Conservation (phyloP, 371 early-diverging fungal species). For the Circinella minor region DNA sequence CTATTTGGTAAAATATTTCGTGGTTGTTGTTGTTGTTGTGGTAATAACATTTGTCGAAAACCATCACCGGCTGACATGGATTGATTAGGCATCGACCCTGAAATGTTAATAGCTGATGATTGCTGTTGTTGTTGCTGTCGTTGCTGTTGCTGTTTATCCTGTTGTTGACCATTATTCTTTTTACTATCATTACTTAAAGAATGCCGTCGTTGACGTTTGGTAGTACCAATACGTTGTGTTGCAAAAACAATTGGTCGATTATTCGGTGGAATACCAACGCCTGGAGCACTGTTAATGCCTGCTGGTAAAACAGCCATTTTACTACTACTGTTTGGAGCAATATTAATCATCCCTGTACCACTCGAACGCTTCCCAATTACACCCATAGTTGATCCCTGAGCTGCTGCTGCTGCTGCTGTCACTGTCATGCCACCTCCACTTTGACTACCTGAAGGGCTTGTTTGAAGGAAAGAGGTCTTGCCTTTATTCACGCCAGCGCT, state of each 20-base stretch:
- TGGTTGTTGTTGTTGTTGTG: slow-evolving; percentile 16
- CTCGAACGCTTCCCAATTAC: slow-evolving; percentile 31
- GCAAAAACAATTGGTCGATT: slow-evolving; percentile 41
- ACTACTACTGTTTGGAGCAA: slow-evolving; percentile 22
- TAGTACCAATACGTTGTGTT: slow-evolving; percentile 27
- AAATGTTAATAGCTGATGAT: slow-evolving; percentile 21
- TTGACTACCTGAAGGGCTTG: not conserved
- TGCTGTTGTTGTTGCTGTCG: not conserved
- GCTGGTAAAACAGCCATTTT: slow-evolving; percentile 13
- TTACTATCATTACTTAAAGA: slow-evolving; percentile 30
- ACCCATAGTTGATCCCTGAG: slow-evolving; percentile 27
- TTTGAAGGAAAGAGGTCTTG: slow-evolving; percentile 7
- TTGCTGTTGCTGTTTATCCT: not conserved
- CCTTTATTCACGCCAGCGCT: slow-evolving; percentile 4
- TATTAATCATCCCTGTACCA: slow-evolving; percentile 24
- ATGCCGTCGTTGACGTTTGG: slow-evolving; percentile 45
- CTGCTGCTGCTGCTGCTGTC: slow-evolving; percentile 7
- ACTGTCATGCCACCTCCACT: slow-evolving; percentile 5
- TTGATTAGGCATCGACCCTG: slow-evolving; percentile 23
- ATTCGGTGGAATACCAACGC: slow-evolving; percentile 6
- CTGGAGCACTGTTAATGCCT: not conserved
- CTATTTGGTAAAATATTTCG: slow-evolving; percentile 22
- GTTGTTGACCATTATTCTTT: slow-evolving; percentile 3
- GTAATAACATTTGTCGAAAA: slow-evolving; percentile 14
- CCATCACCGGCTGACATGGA: slow-evolving; percentile 17